Evolutionary conservation across 768 basidiomycete species (phyloP).

Genomic region (Agaricus blazei): DNA sequence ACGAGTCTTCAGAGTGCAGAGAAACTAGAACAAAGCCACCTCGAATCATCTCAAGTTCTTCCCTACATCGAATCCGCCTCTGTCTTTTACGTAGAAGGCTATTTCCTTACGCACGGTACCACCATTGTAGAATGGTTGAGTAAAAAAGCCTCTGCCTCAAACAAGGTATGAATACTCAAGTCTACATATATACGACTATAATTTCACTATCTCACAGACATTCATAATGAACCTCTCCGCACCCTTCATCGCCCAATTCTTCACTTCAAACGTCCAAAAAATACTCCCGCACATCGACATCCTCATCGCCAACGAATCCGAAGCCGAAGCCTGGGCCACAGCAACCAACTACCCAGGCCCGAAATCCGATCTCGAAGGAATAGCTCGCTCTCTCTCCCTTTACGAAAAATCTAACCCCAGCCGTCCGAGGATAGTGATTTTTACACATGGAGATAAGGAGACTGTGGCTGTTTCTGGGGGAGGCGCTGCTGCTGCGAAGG

Average conservation of each 20-base stretch:
- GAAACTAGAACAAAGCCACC: conserved; percentile 78
- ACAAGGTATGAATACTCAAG: conserved; percentile 50
- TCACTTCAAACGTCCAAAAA: conserved; percentile 73
- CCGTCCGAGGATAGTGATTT: conserved; percentile 76
- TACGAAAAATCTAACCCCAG: conserved; percentile 71
- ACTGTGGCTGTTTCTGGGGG: conserved; percentile 71
- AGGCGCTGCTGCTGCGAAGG: conserved; percentile 15
- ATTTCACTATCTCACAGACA: conserved; percentile 41
- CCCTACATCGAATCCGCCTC: conserved; percentile 76
- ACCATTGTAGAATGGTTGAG: conserved; percentile 68
- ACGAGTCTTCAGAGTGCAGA: conserved; percentile 90
- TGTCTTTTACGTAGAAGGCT: conserved; percentile 93
- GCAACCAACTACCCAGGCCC: conserved; percentile 64
- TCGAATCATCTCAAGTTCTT: conserved; percentile 70
- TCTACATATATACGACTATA: not conserved
- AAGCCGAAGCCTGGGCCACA: conserved; percentile 83
- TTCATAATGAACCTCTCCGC: conserved; percentile 94
- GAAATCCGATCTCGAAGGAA: conserved; percentile 51
- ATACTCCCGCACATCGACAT: conserved; percentile 84
- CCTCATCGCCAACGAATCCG: conserved; percentile 94
- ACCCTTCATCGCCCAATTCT: conserved; percentile 96
- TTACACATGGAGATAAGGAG: conserved; percentile 84
- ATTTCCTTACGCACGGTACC: conserved; percentile 92
- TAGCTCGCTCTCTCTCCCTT: conserved; percentile 73
- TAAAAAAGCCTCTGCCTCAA: conserved; percentile 66